phyloP scores from a whole-genome alignment of 495 filamentous ascomycete species.

The Staphylotrichum tortipilum region DNA sequence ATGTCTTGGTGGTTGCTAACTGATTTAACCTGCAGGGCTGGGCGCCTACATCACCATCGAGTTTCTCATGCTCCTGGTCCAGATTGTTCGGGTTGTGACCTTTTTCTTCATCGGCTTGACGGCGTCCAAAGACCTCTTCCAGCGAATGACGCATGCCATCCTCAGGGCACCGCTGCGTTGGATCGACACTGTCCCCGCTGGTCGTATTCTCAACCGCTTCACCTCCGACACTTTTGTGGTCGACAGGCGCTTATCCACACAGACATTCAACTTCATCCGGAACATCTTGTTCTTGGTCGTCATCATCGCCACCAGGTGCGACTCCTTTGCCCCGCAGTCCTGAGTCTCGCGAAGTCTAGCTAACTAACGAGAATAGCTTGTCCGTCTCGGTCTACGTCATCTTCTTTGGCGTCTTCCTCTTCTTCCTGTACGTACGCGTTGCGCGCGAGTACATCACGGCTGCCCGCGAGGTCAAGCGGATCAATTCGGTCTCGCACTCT shows the following conservation, averaged over 20 bases:
- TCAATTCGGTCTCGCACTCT: conserved; percentile 52
- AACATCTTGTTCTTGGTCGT: conserved; percentile 11
- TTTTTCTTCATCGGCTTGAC: conserved; percentile 27
- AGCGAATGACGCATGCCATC: conserved; percentile 32
- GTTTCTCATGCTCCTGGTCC: conserved; percentile 20
- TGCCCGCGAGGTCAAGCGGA: conserved; percentile 56
- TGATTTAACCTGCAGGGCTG: conserved; percentile 8
- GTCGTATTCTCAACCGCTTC: conserved; percentile 45
- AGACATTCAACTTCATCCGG: conserved; percentile 12
- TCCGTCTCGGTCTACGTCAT: conserved; percentile 19
- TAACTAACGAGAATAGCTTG: conserved; percentile 1
- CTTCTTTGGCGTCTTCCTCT: conserved; percentile 19
- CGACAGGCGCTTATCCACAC: conserved; percentile 26
- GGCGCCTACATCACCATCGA: conserved; percentile 21
- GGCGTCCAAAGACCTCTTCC: conserved; percentile 33
- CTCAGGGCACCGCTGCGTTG: conserved; percentile 42
- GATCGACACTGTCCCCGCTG: conserved; percentile 42
- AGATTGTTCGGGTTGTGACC: conserved; percentile 20
- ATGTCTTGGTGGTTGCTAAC: conserved; percentile 5
- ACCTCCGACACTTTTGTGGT: conserved; percentile 36
- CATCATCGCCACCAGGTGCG: conserved; percentile 23
- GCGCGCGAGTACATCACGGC: conserved; percentile 46
- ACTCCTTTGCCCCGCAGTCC: too few species aligned
- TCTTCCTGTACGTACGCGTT: conserved; percentile 14
- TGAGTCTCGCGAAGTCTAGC: too few species aligned